Conservation (phyloP, 192 early-diverging fungal genomes). For the Dimargaris verticillata region DNA sequence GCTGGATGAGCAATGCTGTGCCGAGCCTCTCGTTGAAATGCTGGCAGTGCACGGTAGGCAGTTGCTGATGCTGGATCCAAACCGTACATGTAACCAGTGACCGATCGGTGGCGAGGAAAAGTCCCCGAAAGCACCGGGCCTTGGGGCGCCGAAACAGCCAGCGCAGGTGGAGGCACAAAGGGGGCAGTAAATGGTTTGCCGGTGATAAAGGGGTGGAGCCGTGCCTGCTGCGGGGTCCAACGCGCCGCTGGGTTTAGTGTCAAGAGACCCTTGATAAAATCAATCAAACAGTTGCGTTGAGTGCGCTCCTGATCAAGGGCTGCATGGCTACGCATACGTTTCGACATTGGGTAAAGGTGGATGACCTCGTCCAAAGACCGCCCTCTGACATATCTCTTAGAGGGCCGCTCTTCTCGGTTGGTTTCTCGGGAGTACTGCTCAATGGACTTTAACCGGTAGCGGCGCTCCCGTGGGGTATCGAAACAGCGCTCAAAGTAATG, state of each 20-base stretch:
- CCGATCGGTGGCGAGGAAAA: not conserved
- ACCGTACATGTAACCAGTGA: not conserved
- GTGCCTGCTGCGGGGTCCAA: conserved; percentile 90
- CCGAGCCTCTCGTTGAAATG: not conserved
- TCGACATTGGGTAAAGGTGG: conserved; percentile 62
- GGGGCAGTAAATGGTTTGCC: conserved; percentile 59
- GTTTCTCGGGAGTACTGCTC: conserved; percentile 68
- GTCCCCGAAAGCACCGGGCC: not conserved
- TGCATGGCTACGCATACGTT: conserved; percentile 24
- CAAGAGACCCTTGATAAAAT: conserved; percentile 84
- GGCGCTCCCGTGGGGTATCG: conserved; percentile 25
- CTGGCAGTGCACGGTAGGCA: no score
- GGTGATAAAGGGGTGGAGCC: conserved; percentile 89
- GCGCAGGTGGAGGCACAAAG: conserved; percentile 35
- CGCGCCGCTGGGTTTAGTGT: conserved; percentile 80
- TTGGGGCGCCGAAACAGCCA: not conserved
- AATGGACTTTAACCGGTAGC: conserved; percentile 58
- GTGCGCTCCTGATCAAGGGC: conserved; percentile 31
- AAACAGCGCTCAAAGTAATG: conserved; percentile 60
- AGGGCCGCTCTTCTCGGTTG: conserved; percentile 72
- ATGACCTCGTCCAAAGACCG: conserved; percentile 78
- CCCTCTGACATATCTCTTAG: conserved; percentile 83
- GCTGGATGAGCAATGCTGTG: conserved; percentile 1
- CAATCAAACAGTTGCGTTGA: conserved; percentile 56
- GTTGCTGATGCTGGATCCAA: not conserved